These are phyloP conservation scores for Aspergillus spinulosporus DNA, from an alignment of 2,329 filamentous ascomycete species.

Conservation along the genomic window DNA sequence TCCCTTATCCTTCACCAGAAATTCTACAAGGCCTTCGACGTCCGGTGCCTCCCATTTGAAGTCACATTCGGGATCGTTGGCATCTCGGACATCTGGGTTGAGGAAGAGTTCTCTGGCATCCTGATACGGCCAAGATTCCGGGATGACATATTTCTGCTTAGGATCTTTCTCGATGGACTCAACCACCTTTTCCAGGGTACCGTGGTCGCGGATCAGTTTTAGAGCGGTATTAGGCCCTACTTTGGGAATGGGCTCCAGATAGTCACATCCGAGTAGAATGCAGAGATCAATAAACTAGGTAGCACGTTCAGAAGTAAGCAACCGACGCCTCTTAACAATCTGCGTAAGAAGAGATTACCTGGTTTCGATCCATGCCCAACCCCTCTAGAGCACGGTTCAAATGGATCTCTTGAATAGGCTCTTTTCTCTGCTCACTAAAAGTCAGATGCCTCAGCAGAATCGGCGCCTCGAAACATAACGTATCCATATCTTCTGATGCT, in stretches of 20 bases:
- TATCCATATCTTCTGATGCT: slow-evolving; percentile 98
- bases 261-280: slow-evolving; percentile 96
- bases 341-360: slow-evolving; percentile 55
- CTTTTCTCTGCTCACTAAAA: slow-evolving; percentile 95
- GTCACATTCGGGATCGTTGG: slow-evolving; percentile 83
- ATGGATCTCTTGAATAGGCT: slow-evolving; percentile 94
- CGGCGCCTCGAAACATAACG: slow-evolving; percentile 88
- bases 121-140: slow-evolving; percentile 94
- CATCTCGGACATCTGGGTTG: slow-evolving; percentile 80
- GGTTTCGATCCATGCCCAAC: slow-evolving; percentile 79
- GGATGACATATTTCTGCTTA: slow-evolving; percentile 78
- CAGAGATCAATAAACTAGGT: slow-evolving; percentile 91
- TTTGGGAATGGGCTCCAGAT: slow-evolving; percentile 94
- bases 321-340: neutral
- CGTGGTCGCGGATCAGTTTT: slow-evolving; percentile 91
- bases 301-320: neutral
- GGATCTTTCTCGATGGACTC: slow-evolving; percentile 73
- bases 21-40: slow-evolving; percentile 83
- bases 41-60: slow-evolving; percentile 98
- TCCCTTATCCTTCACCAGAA: slow-evolving; percentile 88
- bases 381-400: slow-evolving; percentile 84
- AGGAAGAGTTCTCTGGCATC: slow-evolving; percentile 92
- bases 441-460: slow-evolving; percentile 90
- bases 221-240: slow-evolving; percentile 88
- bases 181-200: slow-evolving; percentile 81